These are phyloP conservation scores for Periconia sp. DNA, from an alignment of 2,329 filamentous ascomycete species.

Conservation along the genomic window DNA sequence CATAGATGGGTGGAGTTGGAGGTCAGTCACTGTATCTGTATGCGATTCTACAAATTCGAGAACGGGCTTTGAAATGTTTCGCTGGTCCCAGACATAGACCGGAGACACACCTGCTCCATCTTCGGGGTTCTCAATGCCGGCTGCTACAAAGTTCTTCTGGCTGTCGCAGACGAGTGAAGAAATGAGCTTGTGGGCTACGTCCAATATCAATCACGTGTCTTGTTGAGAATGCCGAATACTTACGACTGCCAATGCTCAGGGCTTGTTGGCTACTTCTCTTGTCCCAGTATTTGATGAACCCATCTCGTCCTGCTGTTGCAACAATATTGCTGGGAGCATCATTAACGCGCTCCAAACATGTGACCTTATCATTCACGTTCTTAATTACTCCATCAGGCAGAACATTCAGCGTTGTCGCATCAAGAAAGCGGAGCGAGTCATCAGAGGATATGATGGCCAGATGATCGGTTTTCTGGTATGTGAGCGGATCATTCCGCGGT, in stretches of 20 bases:
- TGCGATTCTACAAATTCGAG: constrained; percentile 54
- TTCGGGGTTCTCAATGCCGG: constrained; percentile 71
- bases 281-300: constrained; percentile 71
- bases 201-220: constrained; percentile 25
- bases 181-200: constrained; percentile 58
- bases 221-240: constrained; percentile 5
- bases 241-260: constrained; percentile 42
- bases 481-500: constrained; percentile 36
- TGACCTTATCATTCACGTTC: constrained; percentile 67
- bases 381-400: constrained; percentile 57
- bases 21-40: constrained; percentile 66
- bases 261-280: constrained; percentile 60
- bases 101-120: constrained; percentile 55
- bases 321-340: constrained; percentile 59
- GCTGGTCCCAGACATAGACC: constrained; percentile 50
- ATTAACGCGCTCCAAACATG: constrained; percentile 65
- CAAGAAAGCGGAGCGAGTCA: constrained; percentile 70
- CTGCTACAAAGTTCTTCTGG: constrained; percentile 66
- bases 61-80: constrained; percentile 44
- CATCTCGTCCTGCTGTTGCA: constrained; percentile 75
- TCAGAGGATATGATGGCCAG: constrained; percentile 73
- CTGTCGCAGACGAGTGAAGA: constrained; percentile 69
- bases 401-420: constrained; percentile 62
- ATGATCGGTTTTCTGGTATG: constrained; percentile 34
- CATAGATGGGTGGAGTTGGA: constrained; percentile 66